These are phyloP conservation scores for Calonectria pteridis DNA, from an alignment of 2,329 filamentous ascomycete genomes.

Conservation along the genomic window DNA sequence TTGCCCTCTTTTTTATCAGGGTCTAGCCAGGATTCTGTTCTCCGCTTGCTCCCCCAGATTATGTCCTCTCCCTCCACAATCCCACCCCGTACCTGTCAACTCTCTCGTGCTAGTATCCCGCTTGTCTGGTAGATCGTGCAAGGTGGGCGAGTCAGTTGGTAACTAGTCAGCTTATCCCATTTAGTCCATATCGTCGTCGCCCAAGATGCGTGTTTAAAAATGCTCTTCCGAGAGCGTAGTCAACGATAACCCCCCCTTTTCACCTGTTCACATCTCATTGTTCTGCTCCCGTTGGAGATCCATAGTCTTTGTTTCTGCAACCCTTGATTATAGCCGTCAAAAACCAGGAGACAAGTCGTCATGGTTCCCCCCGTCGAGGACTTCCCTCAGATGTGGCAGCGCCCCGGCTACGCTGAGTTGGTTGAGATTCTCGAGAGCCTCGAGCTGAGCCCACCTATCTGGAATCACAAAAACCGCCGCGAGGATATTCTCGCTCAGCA, in stretches of 20 bases:
- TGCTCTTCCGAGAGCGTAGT: slow-evolving; percentile 25
- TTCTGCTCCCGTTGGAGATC: background rate
- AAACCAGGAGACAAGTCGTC: background rate
- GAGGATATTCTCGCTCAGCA: slow-evolving; percentile 57
- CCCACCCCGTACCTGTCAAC: background rate
- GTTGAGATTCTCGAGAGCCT: slow-evolving; percentile 75
- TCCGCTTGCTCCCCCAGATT: slow-evolving; percentile 23
- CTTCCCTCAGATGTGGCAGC: slow-evolving; percentile 86
- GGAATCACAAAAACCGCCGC: slow-evolving; percentile 64
- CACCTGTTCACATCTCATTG: background rate
- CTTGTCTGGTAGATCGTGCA: slow-evolving; percentile 2
- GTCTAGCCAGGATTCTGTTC: background rate
- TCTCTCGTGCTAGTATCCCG: slow-evolving; percentile 1
- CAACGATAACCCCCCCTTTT: slow-evolving; percentile 6
- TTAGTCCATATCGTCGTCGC: background rate
- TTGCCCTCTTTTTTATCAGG: background rate
- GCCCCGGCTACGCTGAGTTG: slow-evolving; percentile 75
- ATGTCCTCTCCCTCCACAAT: slow-evolving; percentile 6
- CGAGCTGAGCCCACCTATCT: slow-evolving; percentile 75
- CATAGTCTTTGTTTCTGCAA: background rate
- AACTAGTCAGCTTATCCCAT: background rate
- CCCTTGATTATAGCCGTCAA: background rate
- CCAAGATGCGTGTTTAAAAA: slow-evolving; percentile 27
- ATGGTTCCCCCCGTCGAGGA: slow-evolving; percentile 62
- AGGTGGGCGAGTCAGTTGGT: slow-evolving; percentile 7